These are phyloP conservation scores for Iberis pinnata DNA, from an alignment of 345 rosid species.

Conservation along the genomic window DNA sequence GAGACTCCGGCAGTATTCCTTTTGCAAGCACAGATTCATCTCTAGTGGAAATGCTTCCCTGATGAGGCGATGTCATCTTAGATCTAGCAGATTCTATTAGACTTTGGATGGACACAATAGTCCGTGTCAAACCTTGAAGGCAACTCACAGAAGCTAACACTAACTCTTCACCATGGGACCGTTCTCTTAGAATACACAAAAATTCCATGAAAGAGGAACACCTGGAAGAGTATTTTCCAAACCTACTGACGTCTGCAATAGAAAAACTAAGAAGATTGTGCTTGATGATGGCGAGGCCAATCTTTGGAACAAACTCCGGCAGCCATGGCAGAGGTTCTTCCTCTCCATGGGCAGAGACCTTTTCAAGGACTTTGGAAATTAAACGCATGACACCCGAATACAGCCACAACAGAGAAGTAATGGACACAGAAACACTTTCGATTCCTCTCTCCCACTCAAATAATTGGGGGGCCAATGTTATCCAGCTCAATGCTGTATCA, in stretches of 20 bases:
- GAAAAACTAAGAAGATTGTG: slow-evolving; percentile 47
- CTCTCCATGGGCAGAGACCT: slow-evolving; percentile 34
- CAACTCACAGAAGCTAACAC: slow-evolving; percentile 68
- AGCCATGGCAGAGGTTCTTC: slow-evolving; percentile 50
- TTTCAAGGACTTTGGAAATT: slow-evolving; percentile 63
- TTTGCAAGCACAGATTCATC: slow-evolving; percentile 56
- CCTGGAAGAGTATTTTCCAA: slow-evolving; percentile 30
- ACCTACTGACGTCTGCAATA: slow-evolving; percentile 17
- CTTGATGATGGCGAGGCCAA: slow-evolving; percentile 67
- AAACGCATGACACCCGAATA: slow-evolving; percentile 57
- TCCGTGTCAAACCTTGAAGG: slow-evolving; percentile 51
- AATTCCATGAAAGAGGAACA: slow-evolving; percentile 42
- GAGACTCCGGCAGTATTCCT: slow-evolving; percentile 53
- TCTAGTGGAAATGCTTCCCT: slow-evolving; percentile 33
- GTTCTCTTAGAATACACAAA: slow-evolving; percentile 53
- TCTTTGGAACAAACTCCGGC: slow-evolving; percentile 80
- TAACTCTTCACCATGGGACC: slow-evolving; percentile 41
- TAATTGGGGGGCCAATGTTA: slow-evolving; percentile 38
- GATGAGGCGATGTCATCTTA: slow-evolving; percentile 26
- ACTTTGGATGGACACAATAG: slow-evolving; percentile 40
- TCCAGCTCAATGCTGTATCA: slow-evolving; percentile 72
- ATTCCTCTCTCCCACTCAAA: slow-evolving; percentile 34
- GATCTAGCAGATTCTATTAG: slow-evolving; percentile 57
- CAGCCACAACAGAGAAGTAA: slow-evolving; percentile 56
- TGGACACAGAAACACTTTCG: slow-evolving; percentile 24